Percentiles rank a stretch among this genome's conserved stretches.
Evolutionary conservation across 2,329 filamentous ascomycete genomes (phyloP).

Genomic region (Cladophialophora immunda): DNA sequence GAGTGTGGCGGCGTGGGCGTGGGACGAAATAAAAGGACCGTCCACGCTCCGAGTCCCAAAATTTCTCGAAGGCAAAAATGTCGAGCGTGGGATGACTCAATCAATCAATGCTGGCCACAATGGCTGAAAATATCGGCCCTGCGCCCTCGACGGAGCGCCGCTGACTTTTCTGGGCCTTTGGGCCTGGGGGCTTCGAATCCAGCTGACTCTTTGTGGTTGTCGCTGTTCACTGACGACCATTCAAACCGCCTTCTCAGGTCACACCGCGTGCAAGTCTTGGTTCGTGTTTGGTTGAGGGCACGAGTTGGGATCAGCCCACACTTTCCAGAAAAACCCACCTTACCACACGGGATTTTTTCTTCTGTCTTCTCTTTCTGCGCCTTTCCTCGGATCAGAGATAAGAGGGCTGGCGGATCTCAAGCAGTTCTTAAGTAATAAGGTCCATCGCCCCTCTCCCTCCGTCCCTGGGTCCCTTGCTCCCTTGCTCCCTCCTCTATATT

Average conservation of each 20-base stretch:
- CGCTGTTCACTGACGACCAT: background rate
- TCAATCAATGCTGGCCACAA: constrained; percentile 5
- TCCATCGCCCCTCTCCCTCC: background rate
- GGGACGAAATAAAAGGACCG: constrained; percentile 34
- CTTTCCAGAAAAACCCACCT: constrained; percentile 2
- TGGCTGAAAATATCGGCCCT: constrained; percentile 15
- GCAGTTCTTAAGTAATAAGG: constrained; percentile 7
- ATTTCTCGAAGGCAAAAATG: constrained; percentile 29
- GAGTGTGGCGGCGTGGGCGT: constrained; percentile 37
- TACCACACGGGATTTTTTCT: constrained; percentile 5
- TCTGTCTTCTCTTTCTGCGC: background rate
- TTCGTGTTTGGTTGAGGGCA: background rate
- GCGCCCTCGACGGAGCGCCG: constrained; percentile 11
- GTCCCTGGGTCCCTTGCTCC: background rate
- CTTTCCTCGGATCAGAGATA: background rate
- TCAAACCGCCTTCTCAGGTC: background rate
- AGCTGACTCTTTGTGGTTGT: constrained; percentile 4
- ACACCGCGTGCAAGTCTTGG: background rate
- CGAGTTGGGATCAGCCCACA: background rate
- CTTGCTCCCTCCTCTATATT: background rate
- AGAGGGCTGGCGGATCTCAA: constrained; percentile 1
- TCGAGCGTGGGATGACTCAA: constrained; percentile 35
- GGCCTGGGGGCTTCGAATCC: background rate
- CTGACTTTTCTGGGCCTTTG: constrained; percentile 7
- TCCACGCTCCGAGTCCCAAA: constrained; percentile 29